phyloP scores from a whole-genome alignment of 2,329 filamentous ascomycete genomes.

The Ceratocystis papillata region DNA sequence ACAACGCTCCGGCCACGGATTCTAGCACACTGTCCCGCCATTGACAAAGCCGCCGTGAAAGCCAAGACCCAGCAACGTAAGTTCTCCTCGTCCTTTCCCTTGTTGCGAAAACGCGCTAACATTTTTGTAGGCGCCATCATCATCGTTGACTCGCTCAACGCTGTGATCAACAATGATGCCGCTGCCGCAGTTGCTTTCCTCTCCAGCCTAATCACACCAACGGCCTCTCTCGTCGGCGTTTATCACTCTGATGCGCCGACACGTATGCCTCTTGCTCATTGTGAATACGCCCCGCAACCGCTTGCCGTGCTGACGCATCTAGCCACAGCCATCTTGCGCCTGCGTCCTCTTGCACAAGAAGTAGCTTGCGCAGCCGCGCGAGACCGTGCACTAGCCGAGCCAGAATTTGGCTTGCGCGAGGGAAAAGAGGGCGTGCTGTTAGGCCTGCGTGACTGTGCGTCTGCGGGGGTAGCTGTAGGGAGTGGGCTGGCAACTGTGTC shows the following conservation, averaged over 20 bases:
- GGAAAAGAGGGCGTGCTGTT: slow-evolving; percentile 67
- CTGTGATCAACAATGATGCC: slow-evolving; percentile 45
- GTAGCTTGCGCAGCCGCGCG: slow-evolving; percentile 63
- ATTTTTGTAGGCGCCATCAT: slow-evolving; percentile 53
- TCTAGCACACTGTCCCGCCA: slow-evolving; percentile 38
- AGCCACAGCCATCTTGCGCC: slow-evolving; percentile 72
- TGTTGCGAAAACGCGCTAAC: slow-evolving; percentile 3
- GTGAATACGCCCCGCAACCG: slow-evolving; percentile 55
- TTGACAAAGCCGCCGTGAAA: slow-evolving; percentile 33
- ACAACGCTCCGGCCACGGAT: slow-evolving; percentile 51
- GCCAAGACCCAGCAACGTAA: slow-evolving; percentile 37
- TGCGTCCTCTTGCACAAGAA: slow-evolving; percentile 63
- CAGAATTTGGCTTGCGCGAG: slow-evolving; percentile 68
- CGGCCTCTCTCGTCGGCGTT: slow-evolving; percentile 61
- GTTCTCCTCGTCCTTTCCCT: slow-evolving; percentile 23
- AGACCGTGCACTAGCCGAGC: slow-evolving; percentile 63
- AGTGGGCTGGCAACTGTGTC: background rate
- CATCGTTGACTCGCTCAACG: slow-evolving; percentile 69
- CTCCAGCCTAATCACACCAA: slow-evolving; percentile 54
- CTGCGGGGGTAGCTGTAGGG: slow-evolving; percentile 32
- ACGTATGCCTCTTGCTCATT: slow-evolving; percentile 34
- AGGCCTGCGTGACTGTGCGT: slow-evolving; percentile 34
- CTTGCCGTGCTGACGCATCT: slow-evolving; percentile 68
- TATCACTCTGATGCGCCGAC: slow-evolving; percentile 75
- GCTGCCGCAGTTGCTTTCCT: slow-evolving; percentile 57